Evolutionary conservation across 225 moss, liverwort and hornwort species (phyloP).

Genomic region (Ulota crispa): DNA sequence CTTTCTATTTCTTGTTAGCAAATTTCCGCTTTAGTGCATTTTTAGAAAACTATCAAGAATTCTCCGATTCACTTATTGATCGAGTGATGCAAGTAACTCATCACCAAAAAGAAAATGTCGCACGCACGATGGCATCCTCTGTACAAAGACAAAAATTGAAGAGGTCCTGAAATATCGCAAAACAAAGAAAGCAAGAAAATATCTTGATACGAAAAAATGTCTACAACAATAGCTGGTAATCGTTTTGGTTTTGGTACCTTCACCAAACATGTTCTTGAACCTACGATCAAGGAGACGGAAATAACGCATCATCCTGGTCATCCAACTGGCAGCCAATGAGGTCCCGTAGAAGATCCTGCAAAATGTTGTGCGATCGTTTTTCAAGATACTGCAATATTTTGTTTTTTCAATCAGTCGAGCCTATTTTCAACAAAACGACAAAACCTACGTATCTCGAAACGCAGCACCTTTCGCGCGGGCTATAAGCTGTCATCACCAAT

Average conservation of each 20-base stretch:
- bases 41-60: neutral
- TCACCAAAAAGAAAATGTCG: neutral
- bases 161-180: neutral
- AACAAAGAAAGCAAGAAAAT: neutral
- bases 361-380: neutral
- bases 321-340: neutral
- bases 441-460: neutral
- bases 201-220: neutral
- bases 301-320: neutral
- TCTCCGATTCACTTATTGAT: neutral
- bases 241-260: neutral
- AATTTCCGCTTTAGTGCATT: neutral
- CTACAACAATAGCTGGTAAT: neutral
- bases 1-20: neutral
- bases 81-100: neutral
- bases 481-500: neutral
- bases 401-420: no score
- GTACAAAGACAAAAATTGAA: neutral
- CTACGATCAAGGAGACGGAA: neutral
- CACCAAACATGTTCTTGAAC: neutral
- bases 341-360: neutral
- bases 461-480: neutral
- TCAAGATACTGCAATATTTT: neutral
- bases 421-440: neutral
- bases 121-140: neutral